phyloP scores from a whole-genome alignment of 495 filamentous ascomycete genomes.

The Hamigera avellanea region DNA sequence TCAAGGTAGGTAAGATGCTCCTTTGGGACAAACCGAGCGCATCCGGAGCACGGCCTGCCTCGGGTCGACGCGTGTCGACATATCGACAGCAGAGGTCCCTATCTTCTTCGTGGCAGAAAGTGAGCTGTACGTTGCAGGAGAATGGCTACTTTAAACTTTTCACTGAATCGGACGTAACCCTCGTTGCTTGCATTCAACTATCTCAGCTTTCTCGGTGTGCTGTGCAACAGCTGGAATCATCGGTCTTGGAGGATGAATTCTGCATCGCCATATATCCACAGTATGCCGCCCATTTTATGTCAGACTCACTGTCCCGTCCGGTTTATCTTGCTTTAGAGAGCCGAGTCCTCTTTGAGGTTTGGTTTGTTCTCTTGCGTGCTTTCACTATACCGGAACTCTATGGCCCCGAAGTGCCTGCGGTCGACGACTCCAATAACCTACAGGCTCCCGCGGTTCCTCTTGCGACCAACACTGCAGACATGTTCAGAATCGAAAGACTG shows the following conservation, averaged over 20 bases:
- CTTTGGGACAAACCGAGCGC: constrained; percentile 61
- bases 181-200: constrained; percentile 77
- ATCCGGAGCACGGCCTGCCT: constrained; percentile 28
- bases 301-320: constrained; percentile 32
- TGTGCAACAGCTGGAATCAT: constrained; percentile 77
- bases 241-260: constrained; percentile 89
- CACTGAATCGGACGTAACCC: constrained; percentile 66
- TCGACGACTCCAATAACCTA: constrained; percentile 15
- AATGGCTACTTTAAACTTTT: constrained; percentile 91
- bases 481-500: constrained; percentile 58
- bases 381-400: constrained; percentile 94
- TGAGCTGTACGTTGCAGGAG: constrained; percentile 89
- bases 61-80: constrained; percentile 33
- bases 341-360: constrained; percentile 85
- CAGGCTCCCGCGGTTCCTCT: constrained; percentile 11
- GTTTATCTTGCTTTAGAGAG: constrained; percentile 80
- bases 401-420: constrained; percentile 36
- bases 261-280: constrained; percentile 87
- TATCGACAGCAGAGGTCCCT: constrained; percentile 44
- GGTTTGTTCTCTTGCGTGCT: constrained; percentile 86
- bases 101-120: constrained; percentile 62
- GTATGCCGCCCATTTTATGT: constrained; percentile 55
- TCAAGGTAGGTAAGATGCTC: constrained; percentile 92
- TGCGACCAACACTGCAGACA: constrained; percentile 27
- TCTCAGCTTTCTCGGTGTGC: constrained; percentile 81